Percentiles rank a stretch among this genome's conserved stretches.
Conservation (phyloP, 768 basidiomycete genomes). For the Collybia sordida region DNA sequence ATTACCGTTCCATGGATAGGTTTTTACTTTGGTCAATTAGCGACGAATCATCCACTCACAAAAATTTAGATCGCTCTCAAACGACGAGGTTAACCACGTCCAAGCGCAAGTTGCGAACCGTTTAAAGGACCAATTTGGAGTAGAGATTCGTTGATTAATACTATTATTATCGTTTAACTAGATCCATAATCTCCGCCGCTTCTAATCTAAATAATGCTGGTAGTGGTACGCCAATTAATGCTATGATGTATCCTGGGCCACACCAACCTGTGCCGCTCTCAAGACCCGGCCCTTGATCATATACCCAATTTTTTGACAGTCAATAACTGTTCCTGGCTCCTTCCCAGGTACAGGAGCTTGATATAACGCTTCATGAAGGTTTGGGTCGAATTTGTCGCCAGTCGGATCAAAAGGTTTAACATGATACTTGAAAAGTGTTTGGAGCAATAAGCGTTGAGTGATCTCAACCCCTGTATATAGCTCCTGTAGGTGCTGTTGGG, state of each 20-base stretch:
- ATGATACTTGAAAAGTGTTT: slow-evolving; percentile 89
- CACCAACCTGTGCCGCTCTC: slow-evolving; percentile 95
- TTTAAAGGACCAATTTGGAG: slow-evolving; percentile 64
- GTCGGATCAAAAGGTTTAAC: slow-evolving; percentile 90
- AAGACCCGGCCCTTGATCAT: slow-evolving; percentile 93
- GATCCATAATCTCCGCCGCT: slow-evolving; percentile 15
- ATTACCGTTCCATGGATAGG: slow-evolving; percentile 97
- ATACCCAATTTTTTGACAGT: slow-evolving; percentile 90
- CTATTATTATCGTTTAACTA: slow-evolving; percentile 15
- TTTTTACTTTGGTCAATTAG: slow-evolving; percentile 19
- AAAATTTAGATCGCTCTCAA: slow-evolving; percentile 72
- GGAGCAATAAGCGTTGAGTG: slow-evolving; percentile 86
- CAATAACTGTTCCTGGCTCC: slow-evolving; percentile 85
- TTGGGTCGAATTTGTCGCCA: slow-evolving; percentile 94
- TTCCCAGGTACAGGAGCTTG: slow-evolving; percentile 90
- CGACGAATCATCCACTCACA: not conserved
- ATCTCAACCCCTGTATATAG: slow-evolving; percentile 87
- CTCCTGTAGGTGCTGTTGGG: slow-evolving; percentile 60
- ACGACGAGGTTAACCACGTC: slow-evolving; percentile 85
- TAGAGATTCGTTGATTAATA: slow-evolving; percentile 76
- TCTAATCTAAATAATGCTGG: slow-evolving; percentile 12
- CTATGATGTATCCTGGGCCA: slow-evolving; percentile 69
- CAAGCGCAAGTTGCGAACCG: slow-evolving; percentile 61
- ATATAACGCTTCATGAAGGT: slow-evolving; percentile 92
- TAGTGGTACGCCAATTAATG: slow-evolving; percentile 6